Conservation (phyloP, 108 stramenopile genomes). For the Pseudonitzschia delicatissima region DNA sequence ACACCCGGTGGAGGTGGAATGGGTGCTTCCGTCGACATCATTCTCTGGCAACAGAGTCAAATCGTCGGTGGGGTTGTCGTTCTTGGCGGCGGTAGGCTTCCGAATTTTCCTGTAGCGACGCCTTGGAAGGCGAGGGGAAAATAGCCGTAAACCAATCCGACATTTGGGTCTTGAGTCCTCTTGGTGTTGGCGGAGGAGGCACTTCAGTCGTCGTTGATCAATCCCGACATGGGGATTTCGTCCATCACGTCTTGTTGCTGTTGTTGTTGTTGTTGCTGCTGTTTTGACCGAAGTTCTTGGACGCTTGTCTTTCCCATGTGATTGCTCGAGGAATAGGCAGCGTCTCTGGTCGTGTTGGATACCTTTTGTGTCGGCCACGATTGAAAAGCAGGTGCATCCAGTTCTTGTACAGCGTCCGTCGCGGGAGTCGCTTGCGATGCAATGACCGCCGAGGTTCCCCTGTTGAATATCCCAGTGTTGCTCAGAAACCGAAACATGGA, state of each 20-base stretch:
- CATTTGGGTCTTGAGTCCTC: slow-evolving; percentile 34
- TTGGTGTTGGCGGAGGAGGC: slow-evolving; percentile 17
- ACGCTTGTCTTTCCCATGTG: not conserved
- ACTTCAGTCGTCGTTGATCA: not conserved
- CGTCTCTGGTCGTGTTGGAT: too few species aligned
- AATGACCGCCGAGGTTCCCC: too few species aligned
- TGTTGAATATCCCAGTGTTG: slow-evolving; percentile 13
- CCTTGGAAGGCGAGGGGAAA: slow-evolving; percentile 9
- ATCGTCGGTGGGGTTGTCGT: slow-evolving; percentile 6
- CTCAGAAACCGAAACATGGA: slow-evolving; percentile 37
- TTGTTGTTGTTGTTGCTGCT: slow-evolving; percentile 6
- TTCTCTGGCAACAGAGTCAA: too few species aligned
- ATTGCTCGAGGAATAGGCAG: not conserved
- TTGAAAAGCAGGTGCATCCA: too few species aligned
- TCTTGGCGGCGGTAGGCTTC: not conserved
- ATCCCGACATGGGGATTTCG: not conserved
- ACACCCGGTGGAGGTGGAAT: not conserved
- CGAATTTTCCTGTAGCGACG: not conserved
- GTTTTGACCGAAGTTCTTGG: not conserved
- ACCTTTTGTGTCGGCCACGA: too few species aligned
- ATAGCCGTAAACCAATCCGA: slow-evolving; percentile 54
- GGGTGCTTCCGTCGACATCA: not conserved
- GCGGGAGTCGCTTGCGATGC: not conserved
- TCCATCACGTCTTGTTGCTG: not conserved
- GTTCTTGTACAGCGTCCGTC: not conserved